Evolutionary conservation across 495 filamentous ascomycete species (phyloP), one percentile per base, ranked within the genome.

Genomic region (Evernia prunastri): DNA sequence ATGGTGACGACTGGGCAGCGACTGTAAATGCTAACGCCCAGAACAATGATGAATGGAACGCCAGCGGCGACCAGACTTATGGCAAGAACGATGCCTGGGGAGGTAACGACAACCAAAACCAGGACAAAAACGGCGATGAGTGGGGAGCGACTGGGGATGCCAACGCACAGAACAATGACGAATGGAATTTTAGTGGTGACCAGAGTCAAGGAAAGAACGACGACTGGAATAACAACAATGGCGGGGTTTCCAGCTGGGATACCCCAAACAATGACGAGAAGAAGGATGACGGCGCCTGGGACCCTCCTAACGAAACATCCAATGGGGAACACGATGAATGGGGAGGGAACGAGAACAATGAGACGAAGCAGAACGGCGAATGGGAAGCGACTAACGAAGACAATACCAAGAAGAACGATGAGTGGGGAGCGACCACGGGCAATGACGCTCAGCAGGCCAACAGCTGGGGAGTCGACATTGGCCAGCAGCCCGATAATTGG

Each of bases 31-130:
- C 17, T 49, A 59, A 45, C 12, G 25, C 36, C 45, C 61, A 64
- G 17, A 59, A 42, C 9, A 49, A 64, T 33, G 3, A 61, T 36
- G 39, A 60, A 35, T 61, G 63, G 58, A 65, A 65, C 20, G 8
- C 37, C 9, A 33, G 49, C 27, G 37, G 59, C 25, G 35, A 59
- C 8, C 20, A 49, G 7, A 7, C 25, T 58, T 29, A 49, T 54
- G 33, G 33, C 25, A 49, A 61, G 3, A 62, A 59, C 11, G 25
- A 59, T 13, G 63, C 35, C 8, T 63, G 63, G 67, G 43, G 23
- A 51, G 45, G 23, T n/a, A 27, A 51, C 12, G 23, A 42, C 13
- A 43, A 39, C n/a, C n/a, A n/a, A n/a, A n/a, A n/a, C n/a, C n/a
- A n/a, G n/a, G n/a, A n/a, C 6, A 42, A 47, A 18, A 18, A 31